Evolutionary conservation across 2,329 filamentous ascomycete genomes (phyloP), one percentile per base, ranked within the genome.

Genomic region (Fusarium sp.): DNA sequence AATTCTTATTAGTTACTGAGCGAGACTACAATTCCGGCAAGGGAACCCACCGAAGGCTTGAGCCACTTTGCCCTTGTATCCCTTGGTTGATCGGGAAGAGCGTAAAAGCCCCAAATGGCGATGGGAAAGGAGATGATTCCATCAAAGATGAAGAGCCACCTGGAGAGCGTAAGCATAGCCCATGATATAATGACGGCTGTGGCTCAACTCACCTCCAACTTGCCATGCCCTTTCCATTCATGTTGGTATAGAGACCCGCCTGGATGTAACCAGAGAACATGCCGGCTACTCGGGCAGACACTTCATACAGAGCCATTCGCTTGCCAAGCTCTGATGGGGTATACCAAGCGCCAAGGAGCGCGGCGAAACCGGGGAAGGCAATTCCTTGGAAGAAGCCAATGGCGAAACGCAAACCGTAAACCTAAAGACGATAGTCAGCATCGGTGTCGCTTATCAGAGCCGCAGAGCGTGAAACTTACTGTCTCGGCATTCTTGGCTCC

Each of bases 61-160:
- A 73, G 57, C 63, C 63, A 71, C 13, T 64, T 65, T 14, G 71
- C 68, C 18, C 27, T 68, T 11, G 68, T 73, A 20, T 65, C 59
- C 10, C 62, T 63, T 3, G 72, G 72, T 7, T 65, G 67, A 27
- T 74, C 72, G 3, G 72, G 69, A 7, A 74, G 60, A 24, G 64
- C 69, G 16, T 65, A 74, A 57, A 73, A 74, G 4, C 72, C 72
- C 72, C 69, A 72, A 24, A 74, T 11, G 2, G 69, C 69, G 16
- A 74, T 74, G 11, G 72, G 72, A 0, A 74, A 41, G 5, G 69
- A 72, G 41, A 74, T 74, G 18, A 74, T 64, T 10, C 72, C 72
- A 16, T 84, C 83, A 71, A 85, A 82, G 33, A 85, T 78, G 66
- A 85, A 85, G 1, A 85, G 77, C 83, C 83, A 86, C 24, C 82